These are phyloP conservation scores for Ophiostoma himal-ulmi DNA, from an alignment of 2,329 filamentous ascomycete species.

Conservation along the genomic window DNA sequence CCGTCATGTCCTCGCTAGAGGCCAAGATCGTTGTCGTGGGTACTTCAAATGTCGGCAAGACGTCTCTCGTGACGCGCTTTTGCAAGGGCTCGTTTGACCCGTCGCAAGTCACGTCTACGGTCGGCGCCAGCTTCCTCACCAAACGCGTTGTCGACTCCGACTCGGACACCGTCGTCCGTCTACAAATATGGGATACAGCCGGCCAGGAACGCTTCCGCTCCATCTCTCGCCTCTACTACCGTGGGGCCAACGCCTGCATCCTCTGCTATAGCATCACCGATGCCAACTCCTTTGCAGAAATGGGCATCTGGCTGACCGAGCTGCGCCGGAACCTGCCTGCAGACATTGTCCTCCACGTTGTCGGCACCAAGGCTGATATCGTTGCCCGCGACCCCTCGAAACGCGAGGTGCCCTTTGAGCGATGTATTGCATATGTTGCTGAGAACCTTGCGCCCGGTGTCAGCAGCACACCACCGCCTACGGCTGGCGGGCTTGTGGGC, in stretches of 20 bases:
- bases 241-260: slow-evolving; percentile 87
- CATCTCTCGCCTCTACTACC: slow-evolving; percentile 93
- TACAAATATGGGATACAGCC: slow-evolving; percentile 87
- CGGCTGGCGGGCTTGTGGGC: slow-evolving; percentile 39
- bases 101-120: slow-evolving; percentile 60
- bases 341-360: slow-evolving; percentile 85
- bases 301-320: slow-evolving; percentile 86
- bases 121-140: slow-evolving; percentile 73
- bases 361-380: slow-evolving; percentile 89
- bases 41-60: slow-evolving; percentile 74
- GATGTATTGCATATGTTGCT: slow-evolving; percentile 91
- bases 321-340: slow-evolving; percentile 70
- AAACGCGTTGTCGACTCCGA: slow-evolving; percentile 78
- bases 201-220: slow-evolving; percentile 93
- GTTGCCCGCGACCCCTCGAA: slow-evolving; percentile 74
- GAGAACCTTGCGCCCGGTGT: slow-evolving; percentile 76
- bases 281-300: slow-evolving; percentile 77
- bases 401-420: slow-evolving; percentile 86
- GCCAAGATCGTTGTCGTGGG: slow-evolving; percentile 78
- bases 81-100: slow-evolving; percentile 67
- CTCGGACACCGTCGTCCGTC: slow-evolving; percentile 76
- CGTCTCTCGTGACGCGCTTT: slow-evolving; percentile 69
- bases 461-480: slow-evolving; percentile 61
- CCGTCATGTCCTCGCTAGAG: slow-evolving; percentile 57
- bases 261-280: slow-evolving; percentile 94